Percentiles rank a stretch among this genome's conserved stretches.
phyloP scores from a whole-genome alignment of 306 rosid species.

The Quercus aquifolioides region DNA sequence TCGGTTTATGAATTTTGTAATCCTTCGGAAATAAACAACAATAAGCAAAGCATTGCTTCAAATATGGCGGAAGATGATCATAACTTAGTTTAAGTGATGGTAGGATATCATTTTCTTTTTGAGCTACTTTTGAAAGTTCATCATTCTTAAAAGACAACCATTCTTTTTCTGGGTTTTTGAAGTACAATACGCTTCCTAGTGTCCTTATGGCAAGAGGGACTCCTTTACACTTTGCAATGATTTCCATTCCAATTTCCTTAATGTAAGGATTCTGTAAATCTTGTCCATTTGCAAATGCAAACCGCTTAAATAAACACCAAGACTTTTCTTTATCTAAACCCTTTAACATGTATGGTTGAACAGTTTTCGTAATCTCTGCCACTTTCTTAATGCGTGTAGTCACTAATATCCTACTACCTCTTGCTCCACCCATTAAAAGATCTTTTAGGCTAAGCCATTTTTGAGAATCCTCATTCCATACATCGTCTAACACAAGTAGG shows the following conservation, averaged over 20 bases:
- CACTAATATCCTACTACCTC: too few relatives aligned
- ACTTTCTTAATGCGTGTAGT: constrained; percentile 4
- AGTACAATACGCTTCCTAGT: constrained; percentile 10
- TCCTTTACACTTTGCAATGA: neutral
- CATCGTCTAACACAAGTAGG: too few relatives aligned
- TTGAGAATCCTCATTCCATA: too few relatives aligned
- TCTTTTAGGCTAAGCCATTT: too few relatives aligned
- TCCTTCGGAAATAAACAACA: too few relatives aligned
- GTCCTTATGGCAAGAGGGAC: constrained; percentile 15
- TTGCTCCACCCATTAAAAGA: too few relatives aligned
- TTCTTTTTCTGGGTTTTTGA: neutral
- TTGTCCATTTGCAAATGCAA: constrained; percentile 8
- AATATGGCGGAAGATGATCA: neutral
- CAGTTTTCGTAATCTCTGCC: neutral
- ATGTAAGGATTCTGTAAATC: neutral
- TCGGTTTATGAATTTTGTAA: too few relatives aligned
- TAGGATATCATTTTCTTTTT: neutral
- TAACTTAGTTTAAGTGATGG: neutral
- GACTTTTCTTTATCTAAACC: neutral
- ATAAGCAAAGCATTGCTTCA: too few relatives aligned
- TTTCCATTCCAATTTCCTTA: neutral
- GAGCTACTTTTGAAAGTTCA: neutral
- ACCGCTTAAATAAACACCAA: neutral
- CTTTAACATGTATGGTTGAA: neutral
- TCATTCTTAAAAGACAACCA: neutral